Base-by-base conservation (phyloP, 768 basidiomycete genomes). In the Pulveroboletus sp. region DNA sequence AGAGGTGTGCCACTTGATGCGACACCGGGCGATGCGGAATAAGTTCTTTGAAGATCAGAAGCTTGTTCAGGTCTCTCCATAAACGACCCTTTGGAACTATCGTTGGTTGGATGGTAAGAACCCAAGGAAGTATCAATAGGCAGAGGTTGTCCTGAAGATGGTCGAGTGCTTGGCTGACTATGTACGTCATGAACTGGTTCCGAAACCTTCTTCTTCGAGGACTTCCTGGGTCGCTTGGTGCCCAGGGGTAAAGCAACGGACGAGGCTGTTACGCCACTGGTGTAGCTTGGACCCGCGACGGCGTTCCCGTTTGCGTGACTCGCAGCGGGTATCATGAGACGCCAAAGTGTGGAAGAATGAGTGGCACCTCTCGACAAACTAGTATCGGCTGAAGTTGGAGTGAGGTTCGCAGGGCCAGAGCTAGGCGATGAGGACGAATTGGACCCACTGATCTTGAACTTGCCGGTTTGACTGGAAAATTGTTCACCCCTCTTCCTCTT, bases 391-490 rank as follows among this genome's bases (percentile, higher is more conserved):
- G 60, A 32, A 69, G 72, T 6, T 15, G 44, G 35, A 14, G 72
- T 64, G 30, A 62, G 46, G 8, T 72, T 74, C n/a, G 58, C 58
- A 54, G 66, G 64, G 15, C 69, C 55, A 24, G 74, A 67, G 32
- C 69, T 68, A 32, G 62, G 61, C n/a, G 58, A 55, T 27, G 54
- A 55, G 6, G 69, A 59, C 21, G 39, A 10, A 24, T 31, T 21
- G 8, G 72, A 63, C 26, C 35, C 37, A 33, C 15, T 40, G 36
- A 83, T 57, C 42, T 79, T 77, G 64, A 83, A 83, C 30, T 73
- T 72, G 39, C 64, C 59, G 2, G 75, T 77, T 50, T 80, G 77
- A n/a, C 68, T 61, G 27, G 73, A 69, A 57, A 72, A 81, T 8
- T 71, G 71, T 9, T 53, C 30, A 51, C 67, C 69, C 49, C 62